phyloP scores from a whole-genome alignment of 805 yeast genomes.

The Schizosaccharomyces octosporus region DNA sequence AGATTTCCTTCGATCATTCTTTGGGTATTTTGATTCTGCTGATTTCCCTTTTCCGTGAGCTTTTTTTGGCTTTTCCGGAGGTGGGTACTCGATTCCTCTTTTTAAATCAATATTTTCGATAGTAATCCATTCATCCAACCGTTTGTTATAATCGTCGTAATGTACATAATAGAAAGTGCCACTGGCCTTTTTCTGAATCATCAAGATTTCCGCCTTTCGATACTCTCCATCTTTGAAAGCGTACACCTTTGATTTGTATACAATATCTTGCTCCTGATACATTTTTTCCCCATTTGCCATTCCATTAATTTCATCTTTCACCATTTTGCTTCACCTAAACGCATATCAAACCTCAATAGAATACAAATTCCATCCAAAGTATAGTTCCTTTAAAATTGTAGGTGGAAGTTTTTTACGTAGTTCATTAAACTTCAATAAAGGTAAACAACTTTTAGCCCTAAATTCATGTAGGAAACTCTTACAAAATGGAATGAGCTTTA shows the following conservation, averaged over 20 bases:
- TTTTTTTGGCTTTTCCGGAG: slow-evolving; percentile 26
- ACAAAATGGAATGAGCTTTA: too few relatives aligned
- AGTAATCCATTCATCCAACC: slow-evolving; percentile 86
- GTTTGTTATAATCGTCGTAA: slow-evolving; percentile 79
- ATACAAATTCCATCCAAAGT: neutral
- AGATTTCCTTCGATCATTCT: slow-evolving; percentile 8
- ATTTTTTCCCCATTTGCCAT: neutral
- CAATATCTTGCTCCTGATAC: neutral
- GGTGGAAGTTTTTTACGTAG: too few relatives aligned
- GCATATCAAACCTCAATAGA: neutral
- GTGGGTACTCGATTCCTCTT: slow-evolving; percentile 50
- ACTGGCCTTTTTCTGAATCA: slow-evolving; percentile 49
- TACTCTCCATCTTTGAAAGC: slow-evolving; percentile 60
- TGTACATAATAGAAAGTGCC: slow-evolving; percentile 73
- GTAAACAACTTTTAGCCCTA: too few relatives aligned
- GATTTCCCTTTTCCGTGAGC: slow-evolving; percentile 12
- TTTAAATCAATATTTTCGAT: slow-evolving; percentile 44
- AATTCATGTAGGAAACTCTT: too few relatives aligned
- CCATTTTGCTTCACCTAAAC: neutral
- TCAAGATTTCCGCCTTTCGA: slow-evolving; percentile 65
- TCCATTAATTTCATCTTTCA: neutral
- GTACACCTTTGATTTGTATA: slow-evolving; percentile 35
- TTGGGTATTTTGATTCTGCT: neutral
- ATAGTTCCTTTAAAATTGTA: too few relatives aligned
- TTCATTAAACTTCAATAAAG: too few relatives aligned